Evolutionary conservation across 2,329 filamentous ascomycete species (phyloP).

Genomic region (Ilyonectria destructans): DNA sequence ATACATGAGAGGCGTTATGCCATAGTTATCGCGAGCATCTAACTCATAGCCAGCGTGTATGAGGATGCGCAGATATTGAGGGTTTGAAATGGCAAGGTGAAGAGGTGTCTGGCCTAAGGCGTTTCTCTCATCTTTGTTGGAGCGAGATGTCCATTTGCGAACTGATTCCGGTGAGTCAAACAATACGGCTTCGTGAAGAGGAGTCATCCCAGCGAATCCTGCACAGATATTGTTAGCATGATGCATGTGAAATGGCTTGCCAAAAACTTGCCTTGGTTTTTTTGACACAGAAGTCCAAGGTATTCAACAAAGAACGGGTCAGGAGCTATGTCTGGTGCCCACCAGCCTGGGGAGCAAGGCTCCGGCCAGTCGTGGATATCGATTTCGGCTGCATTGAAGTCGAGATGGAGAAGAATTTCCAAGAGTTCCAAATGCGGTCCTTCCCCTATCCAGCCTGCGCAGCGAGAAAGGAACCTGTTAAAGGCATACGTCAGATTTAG

Average conservation of each 20-base stretch:
- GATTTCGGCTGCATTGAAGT: background rate
- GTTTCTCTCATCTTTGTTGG: background rate
- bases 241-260: background rate
- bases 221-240: background rate
- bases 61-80: background rate
- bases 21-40: background rate
- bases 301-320: conserved; percentile 6
- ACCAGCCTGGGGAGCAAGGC: background rate
- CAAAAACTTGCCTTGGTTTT: conserved; percentile 2
- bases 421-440: background rate
- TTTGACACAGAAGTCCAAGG: background rate
- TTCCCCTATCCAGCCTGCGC: background rate
- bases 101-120: conserved; percentile 17
- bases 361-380: background rate
- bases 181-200: conserved; percentile 9
- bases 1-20: conserved; percentile 21
- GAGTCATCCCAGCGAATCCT: conserved; percentile 8
- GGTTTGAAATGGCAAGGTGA: background rate
- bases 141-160: background rate
- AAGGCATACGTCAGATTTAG: background rate
- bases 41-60: background rate
- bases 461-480: background rate
- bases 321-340: too few relatives aligned
- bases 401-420: background rate
- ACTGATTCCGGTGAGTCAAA: background rate